Evolutionary conservation across 768 basidiomycete genomes (phyloP), one percentile per base, ranked within the genome.

Genomic region (Leccinum arenicola): DNA sequence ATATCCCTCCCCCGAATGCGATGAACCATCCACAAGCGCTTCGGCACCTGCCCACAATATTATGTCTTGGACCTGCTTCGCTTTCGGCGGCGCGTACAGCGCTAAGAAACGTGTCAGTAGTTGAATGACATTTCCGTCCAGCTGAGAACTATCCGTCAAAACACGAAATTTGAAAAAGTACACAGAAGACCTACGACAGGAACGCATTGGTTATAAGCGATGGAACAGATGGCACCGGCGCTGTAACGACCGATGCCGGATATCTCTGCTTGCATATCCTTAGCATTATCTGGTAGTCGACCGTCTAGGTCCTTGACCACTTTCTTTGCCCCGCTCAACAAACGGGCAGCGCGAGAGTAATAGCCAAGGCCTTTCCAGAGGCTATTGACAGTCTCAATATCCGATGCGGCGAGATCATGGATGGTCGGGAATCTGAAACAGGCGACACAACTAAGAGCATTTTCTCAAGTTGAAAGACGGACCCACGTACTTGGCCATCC

Each of bases 281-380:
- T 83, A 5, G 90, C 88, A 66, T 89, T 93, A 55, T 85, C 79
- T 2, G 95, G 95, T 14, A 98, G 79, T 58, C 77, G 79, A 23
- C 94, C 94, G 33, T 73, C 73, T 54, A 84, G 82, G 21, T 89
- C 80, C 40, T 77, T 70, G 19, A 93, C 84, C 33, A 84, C 88
- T 61, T 87, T 92, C 71, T 93, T 83, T 0, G 95, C 92, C n/a
- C 90, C 95, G 5, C 78, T 78, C 6, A 97, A 82, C 23, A 98
- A 77, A 21, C 93, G 85, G 50, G 88, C 84, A 17, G 92, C 93
- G 47, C 93, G 84, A 43, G 89, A 89, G 73, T 95, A 95, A 73
- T 95, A 95, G 7, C 94, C 93, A 3, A 95, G 78, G 17, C 93
- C 94, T 70, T 93, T 93, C 95, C 95, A 98, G 9, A 92, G 75